Conservation (phyloP, 1,284 basidiomycete genomes). For the Naganishia cerealis region DNA sequence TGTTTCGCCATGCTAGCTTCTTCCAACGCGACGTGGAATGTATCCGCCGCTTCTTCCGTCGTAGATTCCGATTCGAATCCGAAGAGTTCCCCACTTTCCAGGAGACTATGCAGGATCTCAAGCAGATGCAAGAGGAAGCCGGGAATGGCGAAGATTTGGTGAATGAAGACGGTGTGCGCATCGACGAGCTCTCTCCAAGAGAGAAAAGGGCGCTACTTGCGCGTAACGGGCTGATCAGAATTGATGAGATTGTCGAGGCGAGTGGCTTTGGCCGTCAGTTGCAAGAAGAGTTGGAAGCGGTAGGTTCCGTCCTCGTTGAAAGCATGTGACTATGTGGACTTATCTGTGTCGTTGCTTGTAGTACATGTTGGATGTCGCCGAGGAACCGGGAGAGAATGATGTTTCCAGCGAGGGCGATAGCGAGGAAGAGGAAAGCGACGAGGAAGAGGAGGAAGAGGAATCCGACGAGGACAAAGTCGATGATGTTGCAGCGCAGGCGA, state of each 20-base stretch:
- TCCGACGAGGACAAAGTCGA: slow-evolving; percentile 54
- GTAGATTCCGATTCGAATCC: slow-evolving; percentile 90
- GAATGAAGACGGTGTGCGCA: slow-evolving; percentile 31
- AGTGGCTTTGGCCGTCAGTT: slow-evolving; percentile 85
- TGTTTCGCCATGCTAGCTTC: slow-evolving; percentile 65
- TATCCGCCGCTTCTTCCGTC: slow-evolving; percentile 87
- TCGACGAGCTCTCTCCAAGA: slow-evolving; percentile 29
- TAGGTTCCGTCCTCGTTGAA: slow-evolving; percentile 51
- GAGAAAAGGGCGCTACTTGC: slow-evolving; percentile 34
- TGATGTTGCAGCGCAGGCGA: slow-evolving; percentile 51
- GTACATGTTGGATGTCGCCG: slow-evolving; percentile 57
- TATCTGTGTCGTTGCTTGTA: slow-evolving; percentile 60
- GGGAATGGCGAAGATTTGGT: slow-evolving; percentile 25
- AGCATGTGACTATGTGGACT: slow-evolving; percentile 1
- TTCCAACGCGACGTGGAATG: slow-evolving; percentile 98
- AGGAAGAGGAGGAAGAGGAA: slow-evolving; percentile 49
- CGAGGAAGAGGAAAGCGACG: slow-evolving; percentile 51
- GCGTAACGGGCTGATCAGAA: slow-evolving; percentile 41
- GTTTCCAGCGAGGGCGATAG: slow-evolving; percentile 48
- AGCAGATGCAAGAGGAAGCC: slow-evolving; percentile 41
- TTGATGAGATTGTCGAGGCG: slow-evolving; percentile 87
- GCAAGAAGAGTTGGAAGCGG: slow-evolving; percentile 77
- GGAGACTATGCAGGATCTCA: slow-evolving; percentile 61
- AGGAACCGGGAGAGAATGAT: slow-evolving; percentile 47
- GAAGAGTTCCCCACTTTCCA: slow-evolving; percentile 80